Percentiles rank a stretch among this genome's conserved stretches.
These are phyloP conservation scores for Tylopilus felleus DNA, from an alignment of 768 basidiomycete genomes.

Conservation along the genomic window DNA sequence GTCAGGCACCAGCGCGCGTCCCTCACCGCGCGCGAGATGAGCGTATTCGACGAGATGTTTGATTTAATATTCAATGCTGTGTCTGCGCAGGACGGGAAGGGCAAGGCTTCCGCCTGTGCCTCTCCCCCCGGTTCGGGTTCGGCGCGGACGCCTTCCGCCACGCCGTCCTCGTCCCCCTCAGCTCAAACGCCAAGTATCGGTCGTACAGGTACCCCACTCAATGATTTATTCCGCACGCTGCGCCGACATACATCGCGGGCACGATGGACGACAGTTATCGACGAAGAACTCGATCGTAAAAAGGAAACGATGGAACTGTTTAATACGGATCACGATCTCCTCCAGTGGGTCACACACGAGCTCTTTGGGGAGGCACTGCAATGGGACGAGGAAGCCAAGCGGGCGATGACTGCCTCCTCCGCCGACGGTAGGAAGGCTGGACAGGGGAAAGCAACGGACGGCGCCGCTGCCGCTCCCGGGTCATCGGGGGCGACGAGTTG, in stretches of 20 bases:
- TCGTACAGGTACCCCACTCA: conserved; percentile 23
- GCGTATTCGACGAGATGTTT: conserved; percentile 71
- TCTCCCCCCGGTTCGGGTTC: background rate
- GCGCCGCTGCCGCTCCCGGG: background rate
- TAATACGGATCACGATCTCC: conserved; percentile 61
- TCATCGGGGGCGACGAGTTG: background rate
- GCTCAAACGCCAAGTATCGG: conserved; percentile 19
- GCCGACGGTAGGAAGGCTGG: background rate
- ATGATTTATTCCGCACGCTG: conserved; percentile 55
- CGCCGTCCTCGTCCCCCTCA: background rate
- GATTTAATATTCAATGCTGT: conserved; percentile 62
- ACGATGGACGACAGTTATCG: conserved; percentile 49
- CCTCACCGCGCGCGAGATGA: conserved; percentile 67
- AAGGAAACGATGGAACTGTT: conserved; percentile 74
- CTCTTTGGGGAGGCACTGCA: conserved; percentile 60
- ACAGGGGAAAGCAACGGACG: background rate
- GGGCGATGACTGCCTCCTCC: conserved; percentile 31
- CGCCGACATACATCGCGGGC: conserved; percentile 48
- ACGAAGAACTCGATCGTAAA: conserved; percentile 60
- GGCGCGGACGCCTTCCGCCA: background rate
- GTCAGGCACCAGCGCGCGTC: conserved; percentile 42
- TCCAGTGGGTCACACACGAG: conserved; percentile 68
- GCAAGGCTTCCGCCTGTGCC: background rate
- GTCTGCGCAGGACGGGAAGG: conserved; percentile 29
- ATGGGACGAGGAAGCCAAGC: conserved; percentile 47